Evolutionary conservation across 139 green algal genomes (phyloP).

Genomic region (Zygnema cylindricum): DNA sequence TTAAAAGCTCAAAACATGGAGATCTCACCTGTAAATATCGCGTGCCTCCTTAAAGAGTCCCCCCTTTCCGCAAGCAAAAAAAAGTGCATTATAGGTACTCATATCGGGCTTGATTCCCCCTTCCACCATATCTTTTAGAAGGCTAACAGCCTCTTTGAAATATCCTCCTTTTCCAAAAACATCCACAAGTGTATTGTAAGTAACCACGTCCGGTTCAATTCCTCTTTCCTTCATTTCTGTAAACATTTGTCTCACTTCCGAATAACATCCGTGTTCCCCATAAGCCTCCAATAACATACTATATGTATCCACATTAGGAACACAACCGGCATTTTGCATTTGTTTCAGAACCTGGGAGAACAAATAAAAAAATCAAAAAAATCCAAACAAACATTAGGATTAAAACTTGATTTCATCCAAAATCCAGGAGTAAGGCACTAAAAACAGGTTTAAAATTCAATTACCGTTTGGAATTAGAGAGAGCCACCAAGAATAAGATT

Average conservation of each 20-base stretch:
- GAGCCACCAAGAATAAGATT: too few relatives aligned
- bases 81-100: conserved; percentile 3
- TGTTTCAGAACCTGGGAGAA: conserved; percentile 38
- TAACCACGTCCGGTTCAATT: conserved; percentile 34
- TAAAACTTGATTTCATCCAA: too few relatives aligned
- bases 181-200: conserved; percentile 46
- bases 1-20: too few relatives aligned
- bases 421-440: too few relatives aligned
- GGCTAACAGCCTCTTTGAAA: conserved; percentile 43
- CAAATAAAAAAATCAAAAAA: too few relatives aligned
- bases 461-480: too few relatives aligned
- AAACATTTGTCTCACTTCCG: conserved; percentile 34
- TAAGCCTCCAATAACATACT: conserved; percentile 39
- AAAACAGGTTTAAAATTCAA: too few relatives aligned
- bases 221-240: conserved; percentile 45
- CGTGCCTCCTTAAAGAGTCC: conserved; percentile 29
- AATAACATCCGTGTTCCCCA: conserved; percentile 32
- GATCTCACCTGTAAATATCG: conserved; percentile 42
- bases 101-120: conserved; percentile 31
- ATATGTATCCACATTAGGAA: conserved; percentile 49
- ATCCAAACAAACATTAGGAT: too few relatives aligned
- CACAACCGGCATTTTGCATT: conserved; percentile 34
- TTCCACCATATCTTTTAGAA: conserved; percentile 54
- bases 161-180: conserved; percentile 53
- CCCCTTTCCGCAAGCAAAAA: conserved; percentile 36